Conservation (phyloP, 257 asterid species). For the Salvia miltiorrhiza region DNA sequence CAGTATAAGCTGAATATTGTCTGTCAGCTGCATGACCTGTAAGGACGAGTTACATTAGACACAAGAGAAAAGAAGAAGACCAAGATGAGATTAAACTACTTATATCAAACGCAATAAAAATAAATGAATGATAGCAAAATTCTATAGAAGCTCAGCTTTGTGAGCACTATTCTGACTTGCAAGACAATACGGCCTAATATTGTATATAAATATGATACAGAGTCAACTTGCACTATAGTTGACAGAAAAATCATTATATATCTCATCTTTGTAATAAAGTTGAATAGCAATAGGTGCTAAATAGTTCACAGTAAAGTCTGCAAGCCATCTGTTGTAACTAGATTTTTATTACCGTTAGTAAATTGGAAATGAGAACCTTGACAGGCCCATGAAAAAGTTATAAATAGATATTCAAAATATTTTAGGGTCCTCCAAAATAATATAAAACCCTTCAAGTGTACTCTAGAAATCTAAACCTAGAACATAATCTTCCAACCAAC, state of each 20-base stretch:
- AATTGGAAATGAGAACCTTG: not conserved
- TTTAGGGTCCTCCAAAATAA: not conserved
- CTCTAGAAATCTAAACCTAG: not conserved
- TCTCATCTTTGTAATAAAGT: not conserved
- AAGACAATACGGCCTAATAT: not conserved
- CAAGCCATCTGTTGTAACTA: not conserved
- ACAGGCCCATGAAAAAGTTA: not conserved
- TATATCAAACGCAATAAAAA: not conserved
- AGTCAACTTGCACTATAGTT: not conserved
- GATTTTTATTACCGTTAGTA: not conserved
- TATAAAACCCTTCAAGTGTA: not conserved
- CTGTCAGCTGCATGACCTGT: conserved; percentile 61
- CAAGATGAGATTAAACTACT: not conserved
- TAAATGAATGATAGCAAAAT: not conserved
- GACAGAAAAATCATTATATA: not conserved
- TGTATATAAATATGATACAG: not conserved
- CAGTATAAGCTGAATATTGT: conserved; percentile 54
- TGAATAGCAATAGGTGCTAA: not conserved
- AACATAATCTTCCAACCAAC: not conserved
- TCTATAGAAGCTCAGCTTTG: not conserved
- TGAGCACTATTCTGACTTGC: not conserved
- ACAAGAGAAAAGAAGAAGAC: not conserved
- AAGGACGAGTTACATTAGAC: not conserved
- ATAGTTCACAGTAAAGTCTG: not conserved
- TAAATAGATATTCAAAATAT: no score